These are phyloP conservation scores for Phytophthora constricta DNA, from an alignment of 352 stramenopile species.

Conservation along the genomic window DNA sequence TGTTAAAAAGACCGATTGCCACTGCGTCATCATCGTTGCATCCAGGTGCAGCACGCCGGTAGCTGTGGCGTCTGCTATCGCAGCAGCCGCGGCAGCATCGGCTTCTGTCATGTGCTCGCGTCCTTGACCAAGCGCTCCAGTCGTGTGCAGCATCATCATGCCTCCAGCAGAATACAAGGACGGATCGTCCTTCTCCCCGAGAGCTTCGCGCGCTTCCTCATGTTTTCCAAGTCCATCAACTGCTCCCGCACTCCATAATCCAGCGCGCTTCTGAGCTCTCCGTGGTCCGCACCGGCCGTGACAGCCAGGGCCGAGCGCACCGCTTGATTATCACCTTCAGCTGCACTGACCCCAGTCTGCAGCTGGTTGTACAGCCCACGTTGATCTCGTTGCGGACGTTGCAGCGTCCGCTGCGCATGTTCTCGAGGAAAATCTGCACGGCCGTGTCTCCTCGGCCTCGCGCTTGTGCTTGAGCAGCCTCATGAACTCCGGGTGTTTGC, in stretches of 20 bases:
- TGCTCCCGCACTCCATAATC: conserved; percentile 33
- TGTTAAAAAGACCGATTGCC: conserved; percentile 54
- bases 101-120: background rate
- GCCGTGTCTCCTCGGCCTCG: conserved; percentile 67
- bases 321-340: background rate
- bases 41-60: conserved; percentile 36
- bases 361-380: conserved; percentile 61
- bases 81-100: conserved; percentile 8
- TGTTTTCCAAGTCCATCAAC: conserved; percentile 28
- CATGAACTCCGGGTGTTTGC: conserved; percentile 86
- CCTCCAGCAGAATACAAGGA: conserved; percentile 32
- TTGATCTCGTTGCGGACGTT: conserved; percentile 77
- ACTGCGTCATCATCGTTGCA: conserved; percentile 30
- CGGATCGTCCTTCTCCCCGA: conserved; percentile 12
- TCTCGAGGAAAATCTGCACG: conserved; percentile 81
- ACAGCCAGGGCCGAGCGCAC: conserved; percentile 11
- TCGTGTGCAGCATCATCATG: conserved; percentile 22
- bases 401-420: conserved; percentile 72
- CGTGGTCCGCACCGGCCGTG: conserved; percentile 2
- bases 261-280: conserved; percentile 38
- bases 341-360: conserved; percentile 22
- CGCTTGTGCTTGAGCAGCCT: conserved; percentile 78
- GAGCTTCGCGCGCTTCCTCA: conserved; percentile 37
- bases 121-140: conserved; percentile 4
- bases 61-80: conserved; percentile 19